Conservation (phyloP, 805 yeast genomes). For the Metschnikowia baotianmanensis region DNA sequence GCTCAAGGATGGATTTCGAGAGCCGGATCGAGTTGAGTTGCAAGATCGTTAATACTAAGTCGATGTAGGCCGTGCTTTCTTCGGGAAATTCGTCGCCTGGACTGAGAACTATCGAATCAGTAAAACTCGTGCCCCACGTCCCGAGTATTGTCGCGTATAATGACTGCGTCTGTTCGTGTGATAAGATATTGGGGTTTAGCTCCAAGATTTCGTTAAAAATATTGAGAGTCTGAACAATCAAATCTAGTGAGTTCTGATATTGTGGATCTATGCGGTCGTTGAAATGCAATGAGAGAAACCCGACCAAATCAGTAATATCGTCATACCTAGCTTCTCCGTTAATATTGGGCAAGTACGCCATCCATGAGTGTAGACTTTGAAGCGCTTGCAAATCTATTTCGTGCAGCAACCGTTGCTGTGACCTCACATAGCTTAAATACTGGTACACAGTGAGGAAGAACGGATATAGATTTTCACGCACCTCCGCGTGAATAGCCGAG, state of each 20-base stretch:
- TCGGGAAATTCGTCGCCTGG: slow-evolving; percentile 28
- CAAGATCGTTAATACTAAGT: slow-evolving; percentile 44
- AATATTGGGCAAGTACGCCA: slow-evolving; percentile 34
- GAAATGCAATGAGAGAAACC: slow-evolving; percentile 21
- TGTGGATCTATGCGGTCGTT: background rate
- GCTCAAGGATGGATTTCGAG: slow-evolving; percentile 37
- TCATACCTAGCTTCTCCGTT: slow-evolving; percentile 33
- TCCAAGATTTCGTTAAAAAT: slow-evolving; percentile 47
- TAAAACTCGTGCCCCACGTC: slow-evolving; percentile 44
- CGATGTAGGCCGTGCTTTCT: slow-evolving; percentile 41
- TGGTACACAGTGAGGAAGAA: slow-evolving; percentile 19
- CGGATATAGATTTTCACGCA: slow-evolving; percentile 36
- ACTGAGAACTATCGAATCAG: slow-evolving; percentile 32
- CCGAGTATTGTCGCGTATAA: slow-evolving; percentile 39
- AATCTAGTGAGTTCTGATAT: slow-evolving; percentile 15
- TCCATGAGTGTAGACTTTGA: slow-evolving; percentile 36
- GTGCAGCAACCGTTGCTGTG: slow-evolving; percentile 9
- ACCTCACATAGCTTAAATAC: slow-evolving; percentile 15
- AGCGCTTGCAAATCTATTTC: slow-evolving; percentile 18
- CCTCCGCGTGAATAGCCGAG: slow-evolving; percentile 35
- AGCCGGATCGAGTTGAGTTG: slow-evolving; percentile 47
- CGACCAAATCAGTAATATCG: slow-evolving; percentile 10
- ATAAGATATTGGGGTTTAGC: slow-evolving; percentile 42
- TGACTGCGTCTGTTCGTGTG: slow-evolving; percentile 25
- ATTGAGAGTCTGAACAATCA: slow-evolving; percentile 22